Conservation (phyloP, 2,329 filamentous ascomycete genomes). For the Xylaria sp. region DNA sequence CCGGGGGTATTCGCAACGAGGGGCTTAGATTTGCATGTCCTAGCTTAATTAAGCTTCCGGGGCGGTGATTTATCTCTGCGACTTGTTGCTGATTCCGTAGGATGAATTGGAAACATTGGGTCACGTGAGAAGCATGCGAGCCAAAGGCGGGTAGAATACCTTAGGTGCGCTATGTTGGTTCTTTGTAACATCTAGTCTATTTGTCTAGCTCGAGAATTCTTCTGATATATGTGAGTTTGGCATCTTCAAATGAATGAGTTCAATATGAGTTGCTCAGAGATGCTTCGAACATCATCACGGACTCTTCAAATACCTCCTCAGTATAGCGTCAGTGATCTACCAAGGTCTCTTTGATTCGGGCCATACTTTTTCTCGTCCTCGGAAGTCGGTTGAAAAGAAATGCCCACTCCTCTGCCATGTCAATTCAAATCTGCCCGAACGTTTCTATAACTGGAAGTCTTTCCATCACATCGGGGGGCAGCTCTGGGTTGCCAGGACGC, state of each 20-base stretch:
- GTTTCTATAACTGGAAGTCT: slow-evolving; percentile 47
- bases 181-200: background rate
- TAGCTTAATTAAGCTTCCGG: background rate
- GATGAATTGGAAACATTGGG: background rate
- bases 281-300: background rate
- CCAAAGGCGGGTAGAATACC: background rate
- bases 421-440: slow-evolving; percentile 43
- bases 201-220: background rate
- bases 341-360: slow-evolving; percentile 14
- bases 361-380: slow-evolving; percentile 3
- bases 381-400: slow-evolving; percentile 7
- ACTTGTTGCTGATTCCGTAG: background rate
- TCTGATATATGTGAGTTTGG: no score
- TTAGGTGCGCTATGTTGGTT: background rate
- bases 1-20: background rate
- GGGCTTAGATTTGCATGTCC: slow-evolving; percentile 2
- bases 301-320: background rate
- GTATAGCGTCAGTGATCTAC: background rate
- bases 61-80: background rate
- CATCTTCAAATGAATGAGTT: background rate
- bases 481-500: slow-evolving; percentile 75
- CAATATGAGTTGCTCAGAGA: background rate
- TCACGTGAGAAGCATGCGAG: slow-evolving; percentile 15
- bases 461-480: slow-evolving; percentile 62
- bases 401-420: slow-evolving; percentile 28